These are phyloP conservation scores for Fusarium sp. DNA, from an alignment of 2,329 filamentous ascomycete species.

Conservation along the genomic window DNA sequence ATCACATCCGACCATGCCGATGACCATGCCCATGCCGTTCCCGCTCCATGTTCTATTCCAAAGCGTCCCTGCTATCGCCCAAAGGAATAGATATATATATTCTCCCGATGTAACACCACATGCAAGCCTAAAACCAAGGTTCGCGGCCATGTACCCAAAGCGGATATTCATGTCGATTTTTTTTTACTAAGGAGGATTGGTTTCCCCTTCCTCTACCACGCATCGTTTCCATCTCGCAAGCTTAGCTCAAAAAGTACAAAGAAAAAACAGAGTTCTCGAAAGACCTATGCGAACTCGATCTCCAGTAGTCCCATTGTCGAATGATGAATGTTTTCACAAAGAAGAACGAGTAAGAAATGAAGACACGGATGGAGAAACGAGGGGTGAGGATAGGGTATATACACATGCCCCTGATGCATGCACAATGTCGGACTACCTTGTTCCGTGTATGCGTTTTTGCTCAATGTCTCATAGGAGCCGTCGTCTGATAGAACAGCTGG, in stretches of 20 bases:
- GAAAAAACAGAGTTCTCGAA: slow-evolving; percentile 20
- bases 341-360: slow-evolving; percentile 28
- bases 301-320: slow-evolving; percentile 14
- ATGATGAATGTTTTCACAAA: slow-evolving; percentile 22
- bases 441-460: slow-evolving; percentile 19
- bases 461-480: slow-evolving; percentile 26
- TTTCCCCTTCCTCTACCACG: slow-evolving; percentile 2
- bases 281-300: slow-evolving; percentile 15
- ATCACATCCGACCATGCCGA: slow-evolving; percentile 8
- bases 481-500: slow-evolving; percentile 1
- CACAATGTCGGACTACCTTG: slow-evolving; percentile 28
- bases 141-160: slow-evolving; percentile 38
- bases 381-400: slow-evolving; percentile 16
- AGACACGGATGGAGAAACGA: slow-evolving; percentile 15
- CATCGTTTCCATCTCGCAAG: slow-evolving; percentile 29
- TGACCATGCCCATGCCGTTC: neutral
- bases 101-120: slow-evolving; percentile 44
- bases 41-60: slow-evolving; percentile 25
- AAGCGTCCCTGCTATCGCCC: neutral
- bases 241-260: slow-evolving; percentile 40
- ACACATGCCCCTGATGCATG: slow-evolving; percentile 21
- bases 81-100: slow-evolving; percentile 18
- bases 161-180: neutral
- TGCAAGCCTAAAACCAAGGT: slow-evolving; percentile 33
- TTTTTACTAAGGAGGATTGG: slow-evolving; percentile 2